phyloP scores from a whole-genome alignment of 331 rosid genomes.

The Phaseolus coccineus region DNA sequence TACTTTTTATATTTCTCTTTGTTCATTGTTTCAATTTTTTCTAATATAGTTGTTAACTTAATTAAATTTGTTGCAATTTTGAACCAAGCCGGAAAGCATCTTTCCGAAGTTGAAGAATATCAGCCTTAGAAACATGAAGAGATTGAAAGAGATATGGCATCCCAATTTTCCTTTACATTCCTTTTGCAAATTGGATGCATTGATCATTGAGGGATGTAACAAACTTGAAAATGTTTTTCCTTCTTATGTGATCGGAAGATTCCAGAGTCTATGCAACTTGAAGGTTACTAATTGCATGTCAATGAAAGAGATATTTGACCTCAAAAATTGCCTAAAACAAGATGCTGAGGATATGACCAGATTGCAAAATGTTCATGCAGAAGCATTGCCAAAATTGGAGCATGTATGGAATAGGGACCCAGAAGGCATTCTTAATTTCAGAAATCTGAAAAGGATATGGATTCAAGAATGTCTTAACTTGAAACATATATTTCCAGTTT shows the following conservation, averaged over 20 bases:
- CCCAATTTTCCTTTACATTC: neutral
- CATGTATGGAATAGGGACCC: constrained; percentile 20
- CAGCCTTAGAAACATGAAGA: constrained; percentile 30
- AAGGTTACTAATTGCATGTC: constrained; percentile 34
- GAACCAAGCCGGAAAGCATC: constrained; percentile 12
- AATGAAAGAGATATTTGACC: constrained; percentile 13
- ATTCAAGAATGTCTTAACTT: constrained; percentile 6
- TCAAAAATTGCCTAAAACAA: neutral
- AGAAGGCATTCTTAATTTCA: neutral
- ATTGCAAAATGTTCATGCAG: constrained; percentile 18
- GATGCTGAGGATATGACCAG: neutral
- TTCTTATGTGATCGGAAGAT: neutral
- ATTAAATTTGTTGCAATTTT: neutral
- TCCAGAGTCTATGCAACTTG: constrained; percentile 20
- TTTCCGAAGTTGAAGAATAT: constrained; percentile 40
- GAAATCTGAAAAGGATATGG: constrained; percentile 9
- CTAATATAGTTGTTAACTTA: too few relatives aligned
- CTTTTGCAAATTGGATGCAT: neutral
- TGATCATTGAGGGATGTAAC: constrained; percentile 35
- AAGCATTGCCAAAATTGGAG: constrained; percentile 34
- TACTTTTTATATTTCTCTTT: too few relatives aligned
- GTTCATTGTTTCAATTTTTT: too few relatives aligned
- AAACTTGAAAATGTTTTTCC: constrained; percentile 26
- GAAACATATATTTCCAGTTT: constrained; percentile 35
- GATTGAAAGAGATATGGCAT: constrained; percentile 34